Base-by-base conservation (phyloP, 2,329 filamentous ascomycete species). In the Paracoccidioides lutzii region DNA sequence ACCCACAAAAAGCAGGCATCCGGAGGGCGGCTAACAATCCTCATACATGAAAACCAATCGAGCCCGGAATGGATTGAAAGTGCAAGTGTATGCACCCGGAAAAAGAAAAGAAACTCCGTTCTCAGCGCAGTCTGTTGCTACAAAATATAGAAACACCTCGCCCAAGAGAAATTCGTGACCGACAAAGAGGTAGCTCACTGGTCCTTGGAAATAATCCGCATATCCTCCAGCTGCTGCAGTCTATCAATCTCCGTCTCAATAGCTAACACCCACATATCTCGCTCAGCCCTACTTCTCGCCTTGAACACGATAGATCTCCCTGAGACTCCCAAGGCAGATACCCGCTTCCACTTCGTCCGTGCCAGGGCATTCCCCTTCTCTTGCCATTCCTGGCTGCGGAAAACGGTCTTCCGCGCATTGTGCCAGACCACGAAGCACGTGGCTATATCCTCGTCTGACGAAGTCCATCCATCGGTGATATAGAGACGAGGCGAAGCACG, bases 351-450 rank as follows among this genome's bases (percentile, higher is more conserved):
- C 14, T 71, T 69, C 56, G 74, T 76, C 30, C 73, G 22, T 22
- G 22, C 22, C 22, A 22, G 22, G 22, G 22, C n/a, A 33, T 53
- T 69, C 56, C 57, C 59, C 10, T 54, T 54, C 12, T 69, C 66
- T 28, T 67, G 64, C n/a, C 67, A 62, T 57, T 74, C 68, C n/a
- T 64, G 66, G 4, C 69, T 71, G 50, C 70, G 70, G 64, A 84
- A 83, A 62, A 79, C 77, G 7, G 74, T 76, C 62, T 81, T 82
- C 57, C 72, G 75, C 59, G 76, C 74, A 41, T 78, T 78, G 60
- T 82, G 78, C 82, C 82, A 85, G 44, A 85, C 72, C n/a, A 84
- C 81, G 63, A 85, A 85, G 2, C 79, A 82, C 0, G 80, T 82
- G 70, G 82, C 81, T n/a, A 78, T 77, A 61, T 84, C 82, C 62